Evolutionary conservation across 352 stramenopile genomes (phyloP).

Genomic region (Globisporangium viniferum): DNA sequence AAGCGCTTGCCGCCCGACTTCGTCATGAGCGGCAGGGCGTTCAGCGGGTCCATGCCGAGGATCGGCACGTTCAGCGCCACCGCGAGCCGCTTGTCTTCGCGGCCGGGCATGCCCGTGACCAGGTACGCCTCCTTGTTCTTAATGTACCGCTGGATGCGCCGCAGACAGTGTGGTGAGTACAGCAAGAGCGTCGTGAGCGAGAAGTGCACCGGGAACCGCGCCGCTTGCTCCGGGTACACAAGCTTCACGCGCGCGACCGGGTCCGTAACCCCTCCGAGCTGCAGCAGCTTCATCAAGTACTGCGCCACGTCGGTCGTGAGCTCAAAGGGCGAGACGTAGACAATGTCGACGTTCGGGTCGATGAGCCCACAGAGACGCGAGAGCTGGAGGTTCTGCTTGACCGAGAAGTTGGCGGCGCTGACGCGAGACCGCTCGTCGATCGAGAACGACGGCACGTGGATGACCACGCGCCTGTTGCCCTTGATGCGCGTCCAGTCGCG

Average conservation of each 20-base stretch:
- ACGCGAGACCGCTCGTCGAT: slow-evolving; percentile 67
- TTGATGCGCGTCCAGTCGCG: slow-evolving; percentile 55
- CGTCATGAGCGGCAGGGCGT: slow-evolving; percentile 54
- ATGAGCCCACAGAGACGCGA: slow-evolving; percentile 63
- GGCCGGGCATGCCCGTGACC: slow-evolving; percentile 65
- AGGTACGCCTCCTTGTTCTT: slow-evolving; percentile 70
- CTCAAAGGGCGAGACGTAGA: slow-evolving; percentile 88
- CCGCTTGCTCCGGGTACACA: slow-evolving; percentile 78
- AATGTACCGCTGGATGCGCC: slow-evolving; percentile 56
- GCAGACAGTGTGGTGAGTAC: slow-evolving; percentile 82
- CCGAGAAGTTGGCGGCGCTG: slow-evolving; percentile 56
- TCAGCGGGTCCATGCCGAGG: slow-evolving; percentile 53
- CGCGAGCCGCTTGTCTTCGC: slow-evolving; percentile 79
- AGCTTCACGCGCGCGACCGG: slow-evolving; percentile 69
- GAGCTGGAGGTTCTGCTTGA: slow-evolving; percentile 84
- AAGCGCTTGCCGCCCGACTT: slow-evolving; percentile 78
- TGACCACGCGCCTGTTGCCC: slow-evolving; percentile 48
- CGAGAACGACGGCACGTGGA: slow-evolving; percentile 84
- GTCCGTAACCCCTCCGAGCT: slow-evolving; percentile 67
- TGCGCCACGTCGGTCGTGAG: slow-evolving; percentile 68
- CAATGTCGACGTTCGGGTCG: slow-evolving; percentile 76
- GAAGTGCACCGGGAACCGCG: slow-evolving; percentile 77
- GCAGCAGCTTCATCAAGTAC: slow-evolving; percentile 85
- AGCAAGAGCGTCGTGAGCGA: slow-evolving; percentile 77
- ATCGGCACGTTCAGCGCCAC: slow-evolving; percentile 76